A percentile compares a stretch with the other conserved stretches of the same genome.
These are phyloP conservation scores for Alternaria metachromatica DNA, from an alignment of 2,329 filamentous ascomycete genomes.

Conservation along the genomic window DNA sequence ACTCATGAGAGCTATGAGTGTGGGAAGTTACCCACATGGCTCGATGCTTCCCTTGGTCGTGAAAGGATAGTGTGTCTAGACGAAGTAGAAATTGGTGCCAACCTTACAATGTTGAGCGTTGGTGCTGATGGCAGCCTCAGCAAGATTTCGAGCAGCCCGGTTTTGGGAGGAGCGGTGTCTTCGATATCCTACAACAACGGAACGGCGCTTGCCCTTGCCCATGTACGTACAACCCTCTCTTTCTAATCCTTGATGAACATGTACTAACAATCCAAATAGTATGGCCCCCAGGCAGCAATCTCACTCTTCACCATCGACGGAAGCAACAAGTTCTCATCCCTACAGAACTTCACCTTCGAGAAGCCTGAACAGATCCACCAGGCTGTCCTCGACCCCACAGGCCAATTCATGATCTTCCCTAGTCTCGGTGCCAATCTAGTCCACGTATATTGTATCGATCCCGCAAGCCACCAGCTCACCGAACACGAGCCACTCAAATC, in stretches of 20 bases:
- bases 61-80: constrained; percentile 66
- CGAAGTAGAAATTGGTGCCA: constrained; percentile 63
- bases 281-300: constrained; percentile 46
- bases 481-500: constrained; percentile 54
- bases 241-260: background rate
- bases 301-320: constrained; percentile 36
- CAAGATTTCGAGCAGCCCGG: constrained; percentile 40
- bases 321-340: constrained; percentile 15
- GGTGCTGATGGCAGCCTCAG: constrained; percentile 48
- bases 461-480: constrained; percentile 52
- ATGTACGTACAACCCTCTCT: constrained; percentile 8
- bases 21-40: constrained; percentile 65
- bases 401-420: constrained; percentile 67
- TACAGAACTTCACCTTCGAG: constrained; percentile 54
- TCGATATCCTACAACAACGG: constrained; percentile 52
- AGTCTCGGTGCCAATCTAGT: constrained; percentile 71
- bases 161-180: constrained; percentile 50
- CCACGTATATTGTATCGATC: constrained; percentile 64
- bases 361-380: constrained; percentile 64
- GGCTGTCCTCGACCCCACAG: constrained; percentile 69
- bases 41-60: constrained; percentile 61
- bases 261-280: constrained; percentile 33
- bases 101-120: constrained; percentile 12
- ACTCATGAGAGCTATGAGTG: constrained; percentile 58
- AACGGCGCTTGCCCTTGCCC: constrained; percentile 46